phyloP scores from a whole-genome alignment of 768 basidiomycete genomes.

The Termitomyces sp. region DNA sequence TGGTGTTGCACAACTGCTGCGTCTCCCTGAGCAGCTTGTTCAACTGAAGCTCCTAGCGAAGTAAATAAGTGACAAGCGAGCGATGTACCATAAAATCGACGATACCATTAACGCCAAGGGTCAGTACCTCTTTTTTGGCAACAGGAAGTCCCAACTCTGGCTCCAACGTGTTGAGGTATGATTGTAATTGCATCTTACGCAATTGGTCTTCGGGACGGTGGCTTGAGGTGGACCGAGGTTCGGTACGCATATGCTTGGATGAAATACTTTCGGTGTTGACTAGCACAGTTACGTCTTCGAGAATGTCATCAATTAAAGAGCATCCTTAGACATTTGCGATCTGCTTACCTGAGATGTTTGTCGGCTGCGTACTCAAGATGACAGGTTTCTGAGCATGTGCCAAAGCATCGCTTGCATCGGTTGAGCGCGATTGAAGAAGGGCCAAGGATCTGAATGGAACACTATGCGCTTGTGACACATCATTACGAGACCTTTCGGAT shows the following conservation, averaged over 20 bases:
- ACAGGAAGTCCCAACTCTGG: not conserved
- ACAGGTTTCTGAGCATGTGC: not conserved
- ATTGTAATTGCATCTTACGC: not conserved
- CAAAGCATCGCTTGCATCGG: not conserved
- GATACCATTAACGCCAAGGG: not conserved
- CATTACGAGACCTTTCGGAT: not conserved
- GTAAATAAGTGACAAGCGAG: not conserved
- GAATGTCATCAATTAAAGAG: not conserved
- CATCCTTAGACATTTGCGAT: not conserved
- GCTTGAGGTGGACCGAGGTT: not conserved
- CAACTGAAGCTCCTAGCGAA: not conserved
- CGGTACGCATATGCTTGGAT: not conserved
- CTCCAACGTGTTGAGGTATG: not conserved
- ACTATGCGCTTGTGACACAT: not conserved
- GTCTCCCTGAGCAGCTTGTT: not conserved
- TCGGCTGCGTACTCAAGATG: not conserved
- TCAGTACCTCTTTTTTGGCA: not conserved
- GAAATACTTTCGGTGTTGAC: not conserved
- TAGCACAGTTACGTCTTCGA: not conserved
- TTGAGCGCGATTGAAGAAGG: not conserved
- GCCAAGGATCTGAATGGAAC: not conserved
- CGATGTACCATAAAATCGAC: not conserved
- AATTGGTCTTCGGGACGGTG: not conserved
- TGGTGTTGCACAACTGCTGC: not conserved
- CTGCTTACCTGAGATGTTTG: not conserved